These are phyloP conservation scores for Triticum dicoccoides DNA, from an alignment of 176 grass and related monocot genomes.

Conservation along the genomic window DNA sequence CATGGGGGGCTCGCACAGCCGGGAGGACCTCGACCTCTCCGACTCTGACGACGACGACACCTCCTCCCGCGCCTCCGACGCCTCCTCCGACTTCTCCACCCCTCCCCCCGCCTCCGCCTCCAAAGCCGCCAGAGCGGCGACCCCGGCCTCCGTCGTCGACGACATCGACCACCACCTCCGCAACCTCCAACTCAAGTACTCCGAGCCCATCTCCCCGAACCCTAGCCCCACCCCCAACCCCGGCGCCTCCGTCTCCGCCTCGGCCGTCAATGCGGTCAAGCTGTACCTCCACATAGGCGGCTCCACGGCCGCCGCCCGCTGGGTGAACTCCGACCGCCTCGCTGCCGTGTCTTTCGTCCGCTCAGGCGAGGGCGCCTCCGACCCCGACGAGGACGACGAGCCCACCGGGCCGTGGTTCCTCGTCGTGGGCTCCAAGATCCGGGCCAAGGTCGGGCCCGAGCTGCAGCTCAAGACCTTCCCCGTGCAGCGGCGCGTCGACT, in stretches of 20 bases:
- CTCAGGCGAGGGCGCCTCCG: conserved; percentile 38
- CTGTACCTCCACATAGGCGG: conserved; percentile 92
- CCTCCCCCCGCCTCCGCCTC: conserved; percentile 45
- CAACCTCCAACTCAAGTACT: conserved; percentile 74
- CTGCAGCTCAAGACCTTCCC: conserved; percentile 87
- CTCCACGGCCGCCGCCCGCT: conserved; percentile 56
- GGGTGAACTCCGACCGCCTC: conserved; percentile 77
- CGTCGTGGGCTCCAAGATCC: conserved; percentile 67
- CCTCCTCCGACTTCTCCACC: conserved; percentile 49
- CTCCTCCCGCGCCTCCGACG: conserved; percentile 34
- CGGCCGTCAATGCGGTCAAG: conserved; percentile 59
- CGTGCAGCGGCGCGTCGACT: conserved; percentile 69
- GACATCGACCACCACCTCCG: conserved; percentile 73
- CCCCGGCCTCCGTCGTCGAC: conserved; percentile 64
- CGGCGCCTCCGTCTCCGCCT: conserved; percentile 30
- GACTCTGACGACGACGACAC: conserved; percentile 67
- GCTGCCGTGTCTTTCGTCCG: conserved; percentile 51
- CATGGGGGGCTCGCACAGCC: conserved; percentile 93
- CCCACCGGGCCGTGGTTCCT: conserved; percentile 66
- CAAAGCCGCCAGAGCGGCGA: conserved; percentile 1
- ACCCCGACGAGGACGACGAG: conserved; percentile 35
- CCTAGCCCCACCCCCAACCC: conserved; percentile 36
- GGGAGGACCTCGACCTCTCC: conserved; percentile 63
- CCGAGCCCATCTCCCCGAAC: conserved; percentile 58
- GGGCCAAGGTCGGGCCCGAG: conserved; percentile 62